Evolutionary conservation across 805 yeast species (phyloP).

Genomic region (Candida pseudofarinosa): DNA sequence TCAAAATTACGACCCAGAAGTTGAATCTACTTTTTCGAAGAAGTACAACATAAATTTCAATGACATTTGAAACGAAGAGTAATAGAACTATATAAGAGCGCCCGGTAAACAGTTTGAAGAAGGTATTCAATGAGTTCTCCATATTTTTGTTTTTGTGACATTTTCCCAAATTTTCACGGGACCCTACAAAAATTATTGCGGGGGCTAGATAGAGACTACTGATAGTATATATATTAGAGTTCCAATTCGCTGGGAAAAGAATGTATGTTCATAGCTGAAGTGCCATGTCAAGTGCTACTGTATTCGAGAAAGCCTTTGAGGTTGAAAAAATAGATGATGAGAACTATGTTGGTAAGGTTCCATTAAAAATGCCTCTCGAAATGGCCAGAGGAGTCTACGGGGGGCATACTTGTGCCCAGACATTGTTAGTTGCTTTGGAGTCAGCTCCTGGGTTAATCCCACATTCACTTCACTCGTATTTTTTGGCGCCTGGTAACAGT

Average conservation of each 20-base stretch:
- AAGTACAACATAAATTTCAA: not conserved
- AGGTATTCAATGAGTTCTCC: too few relatives aligned
- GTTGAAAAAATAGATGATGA: slow-evolving; percentile 21
- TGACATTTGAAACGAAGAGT: not conserved
- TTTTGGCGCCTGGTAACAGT: slow-evolving; percentile 52
- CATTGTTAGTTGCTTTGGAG: slow-evolving; percentile 55
- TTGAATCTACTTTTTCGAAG: not conserved
- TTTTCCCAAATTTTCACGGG: too few relatives aligned
- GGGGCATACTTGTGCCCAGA: slow-evolving; percentile 64
- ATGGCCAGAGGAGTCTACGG: slow-evolving; percentile 69
- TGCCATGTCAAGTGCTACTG: slow-evolving; percentile 6
- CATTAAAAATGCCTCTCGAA: slow-evolving; percentile 29
- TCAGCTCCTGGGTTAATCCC: slow-evolving; percentile 46
- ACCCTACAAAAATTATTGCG: too few relatives aligned
- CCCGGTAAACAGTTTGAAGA: too few relatives aligned
- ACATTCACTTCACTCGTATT: slow-evolving; percentile 59
- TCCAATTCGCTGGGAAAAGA: too few relatives aligned
- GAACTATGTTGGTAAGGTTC: slow-evolving; percentile 30
- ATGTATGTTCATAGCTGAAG: too few relatives aligned
- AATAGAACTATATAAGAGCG: too few relatives aligned
- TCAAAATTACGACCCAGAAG: not conserved
- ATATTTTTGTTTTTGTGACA: too few relatives aligned
- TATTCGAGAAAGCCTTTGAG: slow-evolving; percentile 31
- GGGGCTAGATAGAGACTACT: too few relatives aligned
- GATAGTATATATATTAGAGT: too few relatives aligned